Percentiles rank a stretch among this genome's conserved stretches.
Conservation (phyloP, 1,284 basidiomycete genomes). For the Ustilago tritici region DNA sequence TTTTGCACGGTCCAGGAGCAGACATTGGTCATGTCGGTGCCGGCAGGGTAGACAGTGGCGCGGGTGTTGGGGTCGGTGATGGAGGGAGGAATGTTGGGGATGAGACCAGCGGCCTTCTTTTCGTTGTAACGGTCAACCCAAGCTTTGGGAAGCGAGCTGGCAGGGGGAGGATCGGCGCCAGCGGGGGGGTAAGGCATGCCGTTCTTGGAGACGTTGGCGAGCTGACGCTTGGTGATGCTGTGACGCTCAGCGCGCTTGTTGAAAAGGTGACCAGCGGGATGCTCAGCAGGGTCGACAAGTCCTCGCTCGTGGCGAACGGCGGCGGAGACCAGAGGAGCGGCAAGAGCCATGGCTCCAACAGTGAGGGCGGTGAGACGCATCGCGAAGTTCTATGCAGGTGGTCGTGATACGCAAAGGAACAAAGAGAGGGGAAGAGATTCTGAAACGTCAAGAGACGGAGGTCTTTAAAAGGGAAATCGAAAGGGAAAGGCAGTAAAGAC, state of each 20-base stretch:
- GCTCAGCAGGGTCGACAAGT: constrained; percentile 39
- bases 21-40: constrained; percentile 54
- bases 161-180: constrained; percentile 48
- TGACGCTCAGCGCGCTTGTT: constrained; percentile 38
- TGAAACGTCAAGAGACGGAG: not conserved
- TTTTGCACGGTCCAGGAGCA: constrained; percentile 63
- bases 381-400: constrained; percentile 6
- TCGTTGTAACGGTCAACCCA: constrained; percentile 77
- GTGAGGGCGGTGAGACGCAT: constrained; percentile 48
- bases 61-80: constrained; percentile 62
- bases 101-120: constrained; percentile 78
- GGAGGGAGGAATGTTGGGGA: constrained; percentile 77
- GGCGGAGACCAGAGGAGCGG: constrained; percentile 41
- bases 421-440: not conserved
- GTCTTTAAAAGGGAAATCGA: constrained; percentile 9
- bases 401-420: not conserved
- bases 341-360: constrained; percentile 45
- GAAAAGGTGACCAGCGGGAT: constrained; percentile 53
- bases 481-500: constrained; percentile 34
- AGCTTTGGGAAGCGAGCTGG: constrained; percentile 60
- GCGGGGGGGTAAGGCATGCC: constrained; percentile 58
- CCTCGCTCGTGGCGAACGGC: constrained; percentile 32
- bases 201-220: constrained; percentile 49
- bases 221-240: constrained; percentile 49
- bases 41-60: constrained; percentile 51